Evolutionary conservation across 2,329 filamentous ascomycete genomes (phyloP), one percentile per base, ranked within the genome.

Genomic region (Fusarium tuaranense): DNA sequence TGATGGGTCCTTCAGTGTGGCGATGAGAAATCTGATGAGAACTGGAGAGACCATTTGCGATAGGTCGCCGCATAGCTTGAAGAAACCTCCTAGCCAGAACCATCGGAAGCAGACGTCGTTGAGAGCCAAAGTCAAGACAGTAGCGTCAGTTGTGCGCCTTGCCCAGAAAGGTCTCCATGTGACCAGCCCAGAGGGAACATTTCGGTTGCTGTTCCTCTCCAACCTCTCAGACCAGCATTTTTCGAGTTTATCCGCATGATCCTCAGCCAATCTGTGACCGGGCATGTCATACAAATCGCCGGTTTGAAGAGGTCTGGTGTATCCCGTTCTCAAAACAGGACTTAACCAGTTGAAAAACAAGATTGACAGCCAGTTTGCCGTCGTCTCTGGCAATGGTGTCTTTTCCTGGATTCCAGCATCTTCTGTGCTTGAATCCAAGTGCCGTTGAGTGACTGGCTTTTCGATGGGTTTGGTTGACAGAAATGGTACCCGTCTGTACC

Each of bases 401-500:
- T 63, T 55, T 32, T 55, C 46, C 13, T 5, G n/a, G 16, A 63
- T 58, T 7, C 16, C 67, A 9, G 38, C 32, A 14, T 63, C 61
- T 18, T 20, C 46, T 4, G 9, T 41, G 18, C 18, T 20, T 22
- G 61, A 22, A 34, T 27, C 16, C 1, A 6, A 34, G 4, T 55
- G 6, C 63, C 65, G 74, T 13, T 44, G 20, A 20, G 75, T 74
- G 9, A 73, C 63, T 53, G 66, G 65, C 32, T 64, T 73, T 62
- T 74, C 68, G 61, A 80, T 80, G 5, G 78, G 77, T 6, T 71
- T 75, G 8, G 71, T 73, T 14, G 80, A 81, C 5, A 81, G 16
- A 30, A 81, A 77, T 0, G 80, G 80, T 1, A 81, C 79, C 39
- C 78, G 71, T 55, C 80, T 75, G 71, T 81, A 81, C 80, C 80